These are phyloP conservation scores for Beauveria brongniartii DNA, from an alignment of 2,329 filamentous ascomycete genomes.

Conservation along the genomic window DNA sequence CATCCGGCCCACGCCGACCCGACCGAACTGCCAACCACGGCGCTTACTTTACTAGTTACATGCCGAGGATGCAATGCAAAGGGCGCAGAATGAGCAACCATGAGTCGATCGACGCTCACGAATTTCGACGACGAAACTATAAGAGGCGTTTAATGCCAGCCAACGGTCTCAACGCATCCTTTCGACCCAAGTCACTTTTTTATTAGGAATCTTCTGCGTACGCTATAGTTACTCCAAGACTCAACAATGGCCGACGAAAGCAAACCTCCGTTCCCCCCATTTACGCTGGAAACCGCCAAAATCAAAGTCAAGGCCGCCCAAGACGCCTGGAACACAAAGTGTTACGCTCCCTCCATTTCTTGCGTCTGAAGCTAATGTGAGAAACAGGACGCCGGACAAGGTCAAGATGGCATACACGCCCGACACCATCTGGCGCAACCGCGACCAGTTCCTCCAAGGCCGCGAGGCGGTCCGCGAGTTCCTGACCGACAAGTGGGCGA, in stretches of 20 bases:
- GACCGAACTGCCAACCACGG: neutral
- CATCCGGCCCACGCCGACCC: neutral
- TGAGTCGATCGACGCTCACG: neutral
- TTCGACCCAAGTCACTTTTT: no score
- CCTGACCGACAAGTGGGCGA: slow-evolving; percentile 64
- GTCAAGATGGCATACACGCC: slow-evolving; percentile 68
- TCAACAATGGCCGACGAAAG: neutral
- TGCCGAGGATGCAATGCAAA: neutral
- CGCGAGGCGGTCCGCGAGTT: slow-evolving; percentile 60
- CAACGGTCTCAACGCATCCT: neutral
- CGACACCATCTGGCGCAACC: slow-evolving; percentile 75
- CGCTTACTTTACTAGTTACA: neutral
- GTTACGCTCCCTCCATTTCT: slow-evolving; percentile 1
- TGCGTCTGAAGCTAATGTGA: neutral
- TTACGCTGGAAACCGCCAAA: slow-evolving; percentile 61
- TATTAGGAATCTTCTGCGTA: no score
- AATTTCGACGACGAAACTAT: neutral
- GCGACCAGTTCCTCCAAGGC: slow-evolving; percentile 60
- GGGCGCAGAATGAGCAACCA: neutral
- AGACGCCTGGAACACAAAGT: slow-evolving; percentile 74
- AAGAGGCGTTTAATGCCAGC: neutral
- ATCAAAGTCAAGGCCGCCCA: slow-evolving; percentile 80
- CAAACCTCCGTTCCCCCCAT: slow-evolving; percentile 55
- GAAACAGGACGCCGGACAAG: slow-evolving; percentile 40
- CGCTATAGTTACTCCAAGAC: no score